Conservation (phyloP, 2,329 filamentous ascomycete genomes). For the Cryphonectria nitschkei region DNA sequence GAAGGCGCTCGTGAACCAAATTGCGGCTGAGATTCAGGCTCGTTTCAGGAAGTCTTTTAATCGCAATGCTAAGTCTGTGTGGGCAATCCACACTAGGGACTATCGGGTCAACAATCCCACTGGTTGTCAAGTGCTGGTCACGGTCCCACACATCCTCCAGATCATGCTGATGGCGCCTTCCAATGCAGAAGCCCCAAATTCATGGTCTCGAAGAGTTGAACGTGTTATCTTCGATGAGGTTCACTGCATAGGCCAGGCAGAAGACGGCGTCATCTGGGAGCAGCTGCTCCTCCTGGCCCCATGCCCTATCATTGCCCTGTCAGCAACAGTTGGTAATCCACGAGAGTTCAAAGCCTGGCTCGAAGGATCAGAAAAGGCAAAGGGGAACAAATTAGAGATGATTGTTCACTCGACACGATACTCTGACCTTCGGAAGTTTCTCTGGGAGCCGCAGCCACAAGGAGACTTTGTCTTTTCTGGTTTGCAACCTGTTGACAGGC, state of each 20-base stretch:
- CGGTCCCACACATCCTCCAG: constrained; percentile 77
- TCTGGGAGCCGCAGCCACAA: constrained; percentile 61
- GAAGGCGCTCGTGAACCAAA: constrained; percentile 82
- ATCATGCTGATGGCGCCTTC: constrained; percentile 72
- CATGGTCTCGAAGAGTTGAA: constrained; percentile 70
- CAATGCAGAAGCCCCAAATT: constrained; percentile 58
- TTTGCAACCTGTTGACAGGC: constrained; percentile 46
- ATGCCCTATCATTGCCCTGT: constrained; percentile 78
- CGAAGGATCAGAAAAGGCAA: constrained; percentile 62
- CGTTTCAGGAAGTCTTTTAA: constrained; percentile 71
- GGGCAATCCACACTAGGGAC: constrained; percentile 79
- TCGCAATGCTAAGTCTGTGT: constrained; percentile 68
- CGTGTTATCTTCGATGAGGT: constrained; percentile 84
- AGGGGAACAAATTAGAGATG: constrained; percentile 67
- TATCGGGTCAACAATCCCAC: constrained; percentile 74
- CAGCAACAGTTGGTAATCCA: constrained; percentile 79
- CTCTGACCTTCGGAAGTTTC: constrained; percentile 77
- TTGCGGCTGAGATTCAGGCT: constrained; percentile 77
- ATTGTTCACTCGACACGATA: constrained; percentile 71
- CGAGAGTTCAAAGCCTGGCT: constrained; percentile 73
- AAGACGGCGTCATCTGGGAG: constrained; percentile 79
- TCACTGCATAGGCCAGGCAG: constrained; percentile 76
- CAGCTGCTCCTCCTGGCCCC: constrained; percentile 74
- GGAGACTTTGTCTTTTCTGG: constrained; percentile 54
- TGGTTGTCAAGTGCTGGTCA: constrained; percentile 76